Evolutionary conservation across 108 stramenopile genomes (phyloP), one percentile per base, ranked within the genome.

Genomic region (Stephanodiscus minutulus): DNA sequence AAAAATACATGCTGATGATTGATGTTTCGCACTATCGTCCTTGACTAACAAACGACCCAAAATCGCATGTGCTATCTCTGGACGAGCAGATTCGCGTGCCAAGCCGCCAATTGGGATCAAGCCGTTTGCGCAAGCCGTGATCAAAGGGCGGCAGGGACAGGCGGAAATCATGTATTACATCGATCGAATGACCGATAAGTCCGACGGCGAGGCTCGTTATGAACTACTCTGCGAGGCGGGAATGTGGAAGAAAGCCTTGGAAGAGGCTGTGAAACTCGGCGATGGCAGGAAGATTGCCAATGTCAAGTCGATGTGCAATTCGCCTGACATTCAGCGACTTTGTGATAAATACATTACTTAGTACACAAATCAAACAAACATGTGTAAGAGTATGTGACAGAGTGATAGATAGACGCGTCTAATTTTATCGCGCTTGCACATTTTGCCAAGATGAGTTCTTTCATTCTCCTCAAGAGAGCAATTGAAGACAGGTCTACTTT

Each of bases 91-190:
- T 60, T 88, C 86, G 17, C 82, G 83, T 33, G 66, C 88, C 39
- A 94, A 93, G 65, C 65, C 91, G 17, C 95, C 95, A 6, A 89
- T 93, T 56, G 92, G 92, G 13, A 86, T 85, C 60, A 90, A 87
- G 57, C 89, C 91, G 15, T 96, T 96, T 79, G 95, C 95, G 5
- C 70, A 85, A 12, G 91, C 88, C 9, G 91, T 84, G 9, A 96
- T 96, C 47, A 72, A 72, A 47, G 86, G 85, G 1, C 74, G 74
- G 9, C 86, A 84, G 76, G 57, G 64, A 36, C 44, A 77, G 17
- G 53, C 52, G 12, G 93, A 94, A 66, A 73, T 91, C 25, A 64
- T 87, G 70, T 77, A 85, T 17, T 94, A 94, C 69, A 82, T 90
- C 65, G 81, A 88, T 41, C 77, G 83, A 2, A 79, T 94, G 35